Conservation (phyloP, 345 rosid genomes). For the Eucalyptus tenuipes region DNA sequence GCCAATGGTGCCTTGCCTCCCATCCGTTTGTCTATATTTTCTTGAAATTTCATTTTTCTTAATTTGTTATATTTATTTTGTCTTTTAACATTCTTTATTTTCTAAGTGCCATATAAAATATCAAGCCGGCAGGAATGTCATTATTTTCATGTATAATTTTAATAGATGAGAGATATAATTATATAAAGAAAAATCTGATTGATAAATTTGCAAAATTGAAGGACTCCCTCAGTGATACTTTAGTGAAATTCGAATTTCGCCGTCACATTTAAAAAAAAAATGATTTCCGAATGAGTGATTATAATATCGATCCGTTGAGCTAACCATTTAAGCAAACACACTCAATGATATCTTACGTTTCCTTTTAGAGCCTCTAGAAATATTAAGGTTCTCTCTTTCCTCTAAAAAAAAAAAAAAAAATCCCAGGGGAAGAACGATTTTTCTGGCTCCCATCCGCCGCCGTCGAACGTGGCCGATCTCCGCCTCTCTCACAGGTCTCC, state of each 20-base stretch:
- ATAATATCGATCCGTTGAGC: neutral
- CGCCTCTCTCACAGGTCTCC: neutral
- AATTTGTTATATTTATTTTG: too few species aligned
- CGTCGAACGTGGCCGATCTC: neutral
- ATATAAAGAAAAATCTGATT: neutral
- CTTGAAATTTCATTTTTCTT: neutral
- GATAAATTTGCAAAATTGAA: neutral
- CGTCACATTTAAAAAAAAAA: too few species aligned
- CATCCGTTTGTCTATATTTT: neutral
- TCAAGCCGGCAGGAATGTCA: too few species aligned
- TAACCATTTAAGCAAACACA: neutral
- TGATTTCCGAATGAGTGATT: neutral
- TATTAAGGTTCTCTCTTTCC: neutral
- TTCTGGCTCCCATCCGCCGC: neutral
- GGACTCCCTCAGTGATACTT: accelerated
- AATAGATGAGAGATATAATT: neutral
- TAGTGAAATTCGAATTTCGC: neutral
- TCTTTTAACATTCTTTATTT: too few species aligned
- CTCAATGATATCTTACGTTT: neutral
- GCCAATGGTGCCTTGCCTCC: neutral
- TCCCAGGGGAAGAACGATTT: neutral
- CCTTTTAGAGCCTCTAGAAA: neutral
- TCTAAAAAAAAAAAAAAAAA: neutral
- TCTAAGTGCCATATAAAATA: neutral
- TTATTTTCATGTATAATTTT: neutral